phyloP scores from a whole-genome alignment of 768 basidiomycete species.

The Russula vinacea region DNA sequence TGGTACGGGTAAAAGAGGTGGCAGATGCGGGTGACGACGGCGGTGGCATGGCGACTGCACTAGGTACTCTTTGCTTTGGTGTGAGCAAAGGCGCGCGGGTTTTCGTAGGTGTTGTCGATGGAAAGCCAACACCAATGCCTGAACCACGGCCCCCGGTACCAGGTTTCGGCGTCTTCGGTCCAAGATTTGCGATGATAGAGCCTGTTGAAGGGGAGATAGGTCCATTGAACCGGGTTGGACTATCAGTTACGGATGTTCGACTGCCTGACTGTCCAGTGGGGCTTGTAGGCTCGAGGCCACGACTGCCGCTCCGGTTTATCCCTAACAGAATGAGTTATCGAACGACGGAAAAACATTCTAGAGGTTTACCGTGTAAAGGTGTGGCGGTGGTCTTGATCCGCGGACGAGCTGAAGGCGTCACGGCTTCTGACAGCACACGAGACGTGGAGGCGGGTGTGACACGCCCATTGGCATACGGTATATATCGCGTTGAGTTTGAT shows the following conservation, averaged over 20 bases:
- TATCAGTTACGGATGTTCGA: constrained; percentile 23
- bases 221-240: constrained; percentile 31
- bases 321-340: constrained; percentile 57
- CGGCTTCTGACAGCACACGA: constrained; percentile 30
- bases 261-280: constrained; percentile 29
- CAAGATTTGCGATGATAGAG: constrained; percentile 24
- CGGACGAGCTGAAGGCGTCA: constrained; percentile 48
- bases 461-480: constrained; percentile 52
- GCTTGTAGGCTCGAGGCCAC: constrained; percentile 25
- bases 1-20: constrained; percentile 38
- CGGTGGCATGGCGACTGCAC: constrained; percentile 77
- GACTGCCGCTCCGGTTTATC: constrained; percentile 29
- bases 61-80: constrained; percentile 65
- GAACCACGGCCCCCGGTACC: constrained; percentile 39
- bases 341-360: constrained; percentile 35
- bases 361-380: constrained; percentile 16
- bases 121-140: constrained; percentile 39
- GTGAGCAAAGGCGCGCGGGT: constrained; percentile 43
- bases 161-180: constrained; percentile 67
- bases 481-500: constrained; percentile 44
- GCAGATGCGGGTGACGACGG: constrained; percentile 58
- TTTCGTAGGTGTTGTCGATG: constrained; percentile 44
- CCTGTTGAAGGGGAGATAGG: constrained; percentile 16
- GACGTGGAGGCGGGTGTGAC: constrained; percentile 38
- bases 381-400: constrained; percentile 45